Conservation (phyloP, 345 rosid genomes). For the Hibiscus tridactylites region DNA sequence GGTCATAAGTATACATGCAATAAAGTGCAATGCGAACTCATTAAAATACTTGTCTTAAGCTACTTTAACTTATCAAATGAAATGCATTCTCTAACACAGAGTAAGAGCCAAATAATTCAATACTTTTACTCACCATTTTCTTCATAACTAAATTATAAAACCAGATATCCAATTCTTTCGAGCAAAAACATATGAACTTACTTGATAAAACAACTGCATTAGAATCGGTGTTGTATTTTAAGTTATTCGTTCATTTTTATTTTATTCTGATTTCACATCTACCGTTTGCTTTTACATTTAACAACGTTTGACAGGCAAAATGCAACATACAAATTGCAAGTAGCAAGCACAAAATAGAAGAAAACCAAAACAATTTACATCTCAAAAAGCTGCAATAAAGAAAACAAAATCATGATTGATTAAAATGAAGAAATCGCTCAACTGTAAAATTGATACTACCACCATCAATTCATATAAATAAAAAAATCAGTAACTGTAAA, state of each 20-base stretch:
- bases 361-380: too few species aligned
- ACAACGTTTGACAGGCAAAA: too few species aligned
- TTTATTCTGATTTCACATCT: neutral
- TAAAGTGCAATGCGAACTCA: neutral
- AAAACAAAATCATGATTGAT: neutral
- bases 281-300: neutral
- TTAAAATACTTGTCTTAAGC: neutral
- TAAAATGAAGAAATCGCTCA: neutral
- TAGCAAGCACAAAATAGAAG: too few species aligned
- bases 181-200: neutral
- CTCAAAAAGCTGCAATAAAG: too few species aligned
- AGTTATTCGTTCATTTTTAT: neutral
- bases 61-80: neutral
- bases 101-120: neutral
- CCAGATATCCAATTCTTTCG: neutral
- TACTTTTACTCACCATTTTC: neutral
- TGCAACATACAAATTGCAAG: too few species aligned
- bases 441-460: neutral
- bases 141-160: neutral
- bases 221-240: neutral
- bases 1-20: constrained; percentile 1
- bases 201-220: neutral
- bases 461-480: neutral
- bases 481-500: neutral
- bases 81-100: neutral